Percentiles rank a stretch among this genome's conserved stretches.
These are phyloP conservation scores for Pilaira anomala DNA, from an alignment of 192 early-diverging fungal species.

Conservation along the genomic window DNA sequence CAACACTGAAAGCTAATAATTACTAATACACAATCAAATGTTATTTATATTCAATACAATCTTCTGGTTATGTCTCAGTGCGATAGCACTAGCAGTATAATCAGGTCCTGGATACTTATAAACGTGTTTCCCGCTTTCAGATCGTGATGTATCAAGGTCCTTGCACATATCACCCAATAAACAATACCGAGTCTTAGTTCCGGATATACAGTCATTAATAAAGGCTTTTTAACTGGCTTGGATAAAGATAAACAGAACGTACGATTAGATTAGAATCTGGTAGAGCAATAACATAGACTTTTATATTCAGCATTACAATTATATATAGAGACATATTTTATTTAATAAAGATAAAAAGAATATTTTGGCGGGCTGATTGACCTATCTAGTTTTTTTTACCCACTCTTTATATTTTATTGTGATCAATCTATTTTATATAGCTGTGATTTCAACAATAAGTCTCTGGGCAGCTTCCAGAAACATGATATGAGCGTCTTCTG, in stretches of 20 bases:
- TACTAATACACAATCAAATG: constrained; percentile 10
- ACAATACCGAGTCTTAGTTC: constrained; percentile 1
- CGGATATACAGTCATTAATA: neutral
- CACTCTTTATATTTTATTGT: too few species aligned
- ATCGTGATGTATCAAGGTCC: neutral
- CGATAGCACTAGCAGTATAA: neutral
- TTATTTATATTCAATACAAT: constrained; percentile 8
- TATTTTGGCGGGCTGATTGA: too few species aligned
- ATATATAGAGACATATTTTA: too few species aligned
- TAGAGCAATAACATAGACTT: too few species aligned
- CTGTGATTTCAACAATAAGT: too few species aligned
- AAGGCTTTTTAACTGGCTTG: neutral
- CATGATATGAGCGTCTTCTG: too few species aligned
- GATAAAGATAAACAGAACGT: constrained; percentile 3
- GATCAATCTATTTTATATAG: too few species aligned
- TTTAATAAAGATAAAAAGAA: too few species aligned
- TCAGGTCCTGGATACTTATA: neutral
- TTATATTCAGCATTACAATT: too few species aligned
- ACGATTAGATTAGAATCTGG: too few species aligned
- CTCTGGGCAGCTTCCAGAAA: too few species aligned
- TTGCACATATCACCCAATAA: neutral
- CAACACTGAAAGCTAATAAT: constrained; percentile 1
- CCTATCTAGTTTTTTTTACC: too few species aligned
- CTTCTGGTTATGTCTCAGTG: neutral
- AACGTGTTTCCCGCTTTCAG: constrained; percentile 5